Conservation (phyloP, 2,329 filamentous ascomycete genomes). For the Exserohilum rostratum region DNA sequence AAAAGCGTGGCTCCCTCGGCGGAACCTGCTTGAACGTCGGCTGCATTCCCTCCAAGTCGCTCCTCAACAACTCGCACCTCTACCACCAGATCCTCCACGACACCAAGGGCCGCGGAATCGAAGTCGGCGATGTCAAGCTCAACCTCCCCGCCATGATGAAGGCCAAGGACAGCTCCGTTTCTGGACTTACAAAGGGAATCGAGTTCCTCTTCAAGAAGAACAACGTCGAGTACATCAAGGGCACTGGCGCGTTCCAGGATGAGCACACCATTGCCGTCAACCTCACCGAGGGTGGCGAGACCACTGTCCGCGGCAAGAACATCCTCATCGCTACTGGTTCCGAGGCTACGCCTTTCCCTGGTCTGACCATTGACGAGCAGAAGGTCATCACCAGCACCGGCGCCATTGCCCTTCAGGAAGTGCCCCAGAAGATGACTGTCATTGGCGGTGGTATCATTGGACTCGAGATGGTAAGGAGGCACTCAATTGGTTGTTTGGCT, state of each 20-base stretch:
- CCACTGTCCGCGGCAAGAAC: conserved; percentile 88
- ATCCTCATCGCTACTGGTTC: conserved; percentile 96
- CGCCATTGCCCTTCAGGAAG: conserved; percentile 84
- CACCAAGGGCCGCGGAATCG: conserved; percentile 95
- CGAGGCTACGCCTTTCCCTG: conserved; percentile 95
- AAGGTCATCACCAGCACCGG: conserved; percentile 96
- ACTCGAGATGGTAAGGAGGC: conserved; percentile 80
- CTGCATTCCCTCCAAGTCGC: conserved; percentile 98
- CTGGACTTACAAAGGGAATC: conserved; percentile 90
- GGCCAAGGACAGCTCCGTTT: conserved; percentile 92
- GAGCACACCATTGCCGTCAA: conserved; percentile 92
- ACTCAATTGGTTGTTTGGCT: conserved; percentile 12
- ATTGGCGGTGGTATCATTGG: conserved; percentile 99
- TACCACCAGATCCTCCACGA: conserved; percentile 98
- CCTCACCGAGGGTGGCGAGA: conserved; percentile 89
- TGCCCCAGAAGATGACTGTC: conserved; percentile 95
- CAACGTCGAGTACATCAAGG: conserved; percentile 97
- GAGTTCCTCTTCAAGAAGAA: conserved; percentile 99
- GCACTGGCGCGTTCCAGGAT: conserved; percentile 82
- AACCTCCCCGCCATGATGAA: conserved; percentile 98
- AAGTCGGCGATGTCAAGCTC: conserved; percentile 95
- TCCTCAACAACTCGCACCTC: conserved; percentile 98
- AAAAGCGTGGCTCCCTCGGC: conserved; percentile 93
- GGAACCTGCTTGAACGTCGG: conserved; percentile 98
- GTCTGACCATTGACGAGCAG: conserved; percentile 95